These are phyloP conservation scores for Cryptosporidium bovis DNA, from an alignment of 169 alveolate species.

Conservation along the genomic window DNA sequence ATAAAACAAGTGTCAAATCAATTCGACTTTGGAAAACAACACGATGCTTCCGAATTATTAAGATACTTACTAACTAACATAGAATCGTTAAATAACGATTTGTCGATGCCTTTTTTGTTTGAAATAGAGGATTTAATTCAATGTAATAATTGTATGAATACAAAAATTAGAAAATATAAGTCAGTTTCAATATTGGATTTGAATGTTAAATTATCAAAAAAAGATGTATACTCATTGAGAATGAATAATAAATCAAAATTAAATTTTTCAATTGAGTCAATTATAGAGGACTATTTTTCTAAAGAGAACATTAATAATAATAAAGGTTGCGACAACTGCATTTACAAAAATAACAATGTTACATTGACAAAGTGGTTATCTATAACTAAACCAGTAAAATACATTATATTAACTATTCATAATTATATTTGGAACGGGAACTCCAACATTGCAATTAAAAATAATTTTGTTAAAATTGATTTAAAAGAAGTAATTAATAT, in stretches of 20 bases:
- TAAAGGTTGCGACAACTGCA: constrained; percentile 4
- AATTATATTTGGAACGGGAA: constrained; percentile 42
- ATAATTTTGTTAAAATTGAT: not conserved
- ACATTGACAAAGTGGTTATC: constrained; percentile 6
- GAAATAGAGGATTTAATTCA: constrained; percentile 3
- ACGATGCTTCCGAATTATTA: constrained; percentile 60
- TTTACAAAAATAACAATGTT: not conserved
- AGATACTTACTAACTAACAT: constrained; percentile 48
- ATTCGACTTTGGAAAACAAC: constrained; percentile 44
- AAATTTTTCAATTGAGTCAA: not conserved
- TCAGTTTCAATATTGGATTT: constrained; percentile 53
- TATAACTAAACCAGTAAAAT: constrained; percentile 31
- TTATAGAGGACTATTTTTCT: constrained; percentile 24
- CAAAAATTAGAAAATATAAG: not conserved
- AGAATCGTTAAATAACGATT: not conserved
- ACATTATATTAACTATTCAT: constrained; percentile 20
- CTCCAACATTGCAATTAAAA: constrained; percentile 12
- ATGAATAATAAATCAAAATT: not conserved
- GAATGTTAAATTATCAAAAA: not conserved
- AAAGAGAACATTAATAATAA: constrained; percentile 8
- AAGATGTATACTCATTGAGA: not conserved
- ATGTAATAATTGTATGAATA: constrained; percentile 12
- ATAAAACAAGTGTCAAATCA: constrained; percentile 13
- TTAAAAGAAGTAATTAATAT: constrained; percentile 14
- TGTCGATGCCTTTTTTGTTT: constrained; percentile 9